These are phyloP conservation scores for Usnea hakonensis DNA, from an alignment of 495 filamentous ascomycete genomes.

Conservation along the genomic window DNA sequence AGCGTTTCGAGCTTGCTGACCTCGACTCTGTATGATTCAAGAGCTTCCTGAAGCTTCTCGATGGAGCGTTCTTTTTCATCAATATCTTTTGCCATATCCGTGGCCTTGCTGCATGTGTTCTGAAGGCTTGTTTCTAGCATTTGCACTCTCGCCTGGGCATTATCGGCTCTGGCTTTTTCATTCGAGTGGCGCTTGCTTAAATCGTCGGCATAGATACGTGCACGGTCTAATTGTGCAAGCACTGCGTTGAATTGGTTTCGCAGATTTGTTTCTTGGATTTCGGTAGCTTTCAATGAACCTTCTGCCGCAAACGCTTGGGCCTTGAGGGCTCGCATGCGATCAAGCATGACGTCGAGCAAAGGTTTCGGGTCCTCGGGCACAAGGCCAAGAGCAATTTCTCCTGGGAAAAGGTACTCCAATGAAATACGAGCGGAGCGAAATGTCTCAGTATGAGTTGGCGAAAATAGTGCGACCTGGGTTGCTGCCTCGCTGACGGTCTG, in stretches of 20 bases:
- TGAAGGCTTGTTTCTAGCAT: slow-evolving; percentile 48
- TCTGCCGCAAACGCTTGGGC: slow-evolving; percentile 6
- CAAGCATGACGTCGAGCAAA: slow-evolving; percentile 20
- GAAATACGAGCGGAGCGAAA: slow-evolving; percentile 62
- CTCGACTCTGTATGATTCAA: slow-evolving; percentile 58
- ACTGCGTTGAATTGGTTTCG: slow-evolving; percentile 38
- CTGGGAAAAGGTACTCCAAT: slow-evolving; percentile 59
- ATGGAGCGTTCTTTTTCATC: slow-evolving; percentile 51
- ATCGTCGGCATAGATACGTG: slow-evolving; percentile 33
- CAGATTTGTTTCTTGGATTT: slow-evolving; percentile 24
- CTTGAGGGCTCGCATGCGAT: slow-evolving; percentile 11
- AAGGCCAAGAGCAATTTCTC: slow-evolving; percentile 46
- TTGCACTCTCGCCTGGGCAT: slow-evolving; percentile 36
- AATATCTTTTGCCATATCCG: slow-evolving; percentile 44
- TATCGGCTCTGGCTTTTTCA: slow-evolving; percentile 29
- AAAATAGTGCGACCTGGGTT: slow-evolving; percentile 17
- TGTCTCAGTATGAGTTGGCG: slow-evolving; percentile 6
- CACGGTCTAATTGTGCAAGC: slow-evolving; percentile 28
- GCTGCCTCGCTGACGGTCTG: slow-evolving; percentile 14
- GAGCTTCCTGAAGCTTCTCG: slow-evolving; percentile 52
- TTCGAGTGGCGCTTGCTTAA: slow-evolving; percentile 9
- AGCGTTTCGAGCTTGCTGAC: slow-evolving; percentile 53
- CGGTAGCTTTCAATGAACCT: slow-evolving; percentile 3
- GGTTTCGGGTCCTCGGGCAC: slow-evolving; percentile 15
- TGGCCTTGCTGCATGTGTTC: slow-evolving; percentile 37